Evolutionary conservation across 495 filamentous ascomycete genomes (phyloP), one percentile per base, ranked within the genome.

Genomic region (Talaromyces liani): DNA sequence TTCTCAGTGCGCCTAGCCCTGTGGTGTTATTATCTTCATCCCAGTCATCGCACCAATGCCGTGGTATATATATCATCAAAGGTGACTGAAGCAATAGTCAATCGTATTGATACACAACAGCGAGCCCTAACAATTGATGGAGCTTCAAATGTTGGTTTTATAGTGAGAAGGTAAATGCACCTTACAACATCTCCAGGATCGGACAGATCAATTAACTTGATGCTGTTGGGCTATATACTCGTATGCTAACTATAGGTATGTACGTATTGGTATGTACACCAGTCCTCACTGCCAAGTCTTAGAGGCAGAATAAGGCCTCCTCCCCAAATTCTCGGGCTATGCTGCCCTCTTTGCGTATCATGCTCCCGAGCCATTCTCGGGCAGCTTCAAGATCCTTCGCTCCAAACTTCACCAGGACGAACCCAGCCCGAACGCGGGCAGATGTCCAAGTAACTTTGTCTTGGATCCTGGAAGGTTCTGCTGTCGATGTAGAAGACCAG

Each of bases 381-480:
- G 84, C 86, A 1, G 85, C 82, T 63, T 90, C 85, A 36, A 88
- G 80, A 54, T 82, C 82, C 65, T 69, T 73, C 1, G 87, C 87
- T 4, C 82, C 83, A 70, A 97, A 94, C 76, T 97, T 98, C 25
- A 97, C 88, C 22, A 97, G 80, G 8, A 93, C 87, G 67, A 91
- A 96, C 1, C 91, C 91, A 8, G 75, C 78, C 7, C 93, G 82
- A 29, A 96, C 85, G 36, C 81, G 82, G 24, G 92, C 89, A 16
- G 91, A 92, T 22, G 92, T 96, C 91, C 93, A 98, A 0, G 95
- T 79, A 6, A 93, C 70, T 58, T 82, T 80, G 61, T 84, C 79
- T 22, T 74, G 71, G 64, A 76, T 79, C 73, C 88, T 89, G 53
- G 72, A 79, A 55, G 72, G n/a, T 8, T 57, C 72, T n/a, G 68